These are phyloP conservation scores for Coemansia sp. DNA, from an alignment of 192 early-diverging fungal genomes.

Conservation along the genomic window DNA sequence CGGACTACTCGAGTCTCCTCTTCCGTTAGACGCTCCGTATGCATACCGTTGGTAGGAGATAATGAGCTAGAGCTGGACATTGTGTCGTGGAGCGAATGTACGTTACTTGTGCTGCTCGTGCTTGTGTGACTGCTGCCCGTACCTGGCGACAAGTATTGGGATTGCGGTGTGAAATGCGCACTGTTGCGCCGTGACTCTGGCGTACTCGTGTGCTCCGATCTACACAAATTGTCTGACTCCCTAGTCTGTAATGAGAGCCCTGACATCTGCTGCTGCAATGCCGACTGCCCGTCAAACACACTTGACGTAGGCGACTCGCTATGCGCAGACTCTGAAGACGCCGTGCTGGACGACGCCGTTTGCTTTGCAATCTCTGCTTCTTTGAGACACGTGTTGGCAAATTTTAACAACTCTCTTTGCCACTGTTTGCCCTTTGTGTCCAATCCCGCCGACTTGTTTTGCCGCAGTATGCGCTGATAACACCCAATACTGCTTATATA, in stretches of 20 bases:
- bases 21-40: constrained; percentile 16
- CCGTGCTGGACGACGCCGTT: neutral
- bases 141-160: neutral
- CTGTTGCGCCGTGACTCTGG: neutral
- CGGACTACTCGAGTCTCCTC: constrained; percentile 65
- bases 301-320: constrained; percentile 4
- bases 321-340: neutral
- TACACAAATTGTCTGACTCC: neutral
- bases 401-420: constrained; percentile 36
- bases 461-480: constrained; percentile 36
- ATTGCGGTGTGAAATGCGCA: neutral
- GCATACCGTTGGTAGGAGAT: neutral
- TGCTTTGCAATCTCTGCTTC: constrained; percentile 35
- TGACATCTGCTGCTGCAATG: constrained; percentile 8
- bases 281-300: neutral
- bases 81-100: neutral
- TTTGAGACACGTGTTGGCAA: constrained; percentile 19
- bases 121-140: constrained; percentile 12
- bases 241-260: constrained; percentile 2
- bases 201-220: neutral
- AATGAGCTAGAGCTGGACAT: neutral
- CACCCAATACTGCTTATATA: constrained; percentile 29
- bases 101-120: constrained; percentile 2
- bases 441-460: constrained; percentile 8
- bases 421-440: constrained; percentile 7